phyloP scores from a whole-genome alignment of 192 early-diverging fungal species.

The Dispira simplex region DNA sequence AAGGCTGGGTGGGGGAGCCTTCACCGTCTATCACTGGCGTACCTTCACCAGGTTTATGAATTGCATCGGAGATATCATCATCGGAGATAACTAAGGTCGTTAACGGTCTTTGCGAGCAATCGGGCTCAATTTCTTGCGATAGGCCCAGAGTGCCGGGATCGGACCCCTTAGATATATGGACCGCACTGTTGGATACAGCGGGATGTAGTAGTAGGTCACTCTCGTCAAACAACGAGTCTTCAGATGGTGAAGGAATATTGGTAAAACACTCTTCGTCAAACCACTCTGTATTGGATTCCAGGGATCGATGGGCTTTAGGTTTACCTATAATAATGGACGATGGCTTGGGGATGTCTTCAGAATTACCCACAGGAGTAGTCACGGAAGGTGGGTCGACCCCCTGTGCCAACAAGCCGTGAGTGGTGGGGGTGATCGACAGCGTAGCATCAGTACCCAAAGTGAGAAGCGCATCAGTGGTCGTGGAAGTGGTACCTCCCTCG shows the following conservation, averaged over 20 bases:
- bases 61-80: neutral
- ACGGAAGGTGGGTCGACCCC: neutral
- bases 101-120: neutral
- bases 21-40: too few relatives aligned
- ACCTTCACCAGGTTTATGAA: neutral
- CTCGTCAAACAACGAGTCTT: neutral
- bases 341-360: too few relatives aligned
- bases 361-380: neutral
- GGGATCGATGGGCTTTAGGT: neutral
- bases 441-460: neutral
- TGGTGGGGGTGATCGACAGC: conserved; percentile 1
- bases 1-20: neutral
- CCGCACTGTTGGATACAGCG: neutral
- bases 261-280: conserved; percentile 1
- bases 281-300: conserved; percentile 1
- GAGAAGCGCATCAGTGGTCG: neutral
- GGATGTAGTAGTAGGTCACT: neutral
- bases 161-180: neutral
- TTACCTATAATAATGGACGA: too few relatives aligned
- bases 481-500: neutral
- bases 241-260: neutral
- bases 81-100: neutral
- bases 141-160: neutral
- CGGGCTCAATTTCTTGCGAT: neutral
- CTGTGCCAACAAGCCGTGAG: conserved; percentile 1